phyloP scores from a whole-genome alignment of 257 asterid species.

The Cynanchum wilfordii region DNA sequence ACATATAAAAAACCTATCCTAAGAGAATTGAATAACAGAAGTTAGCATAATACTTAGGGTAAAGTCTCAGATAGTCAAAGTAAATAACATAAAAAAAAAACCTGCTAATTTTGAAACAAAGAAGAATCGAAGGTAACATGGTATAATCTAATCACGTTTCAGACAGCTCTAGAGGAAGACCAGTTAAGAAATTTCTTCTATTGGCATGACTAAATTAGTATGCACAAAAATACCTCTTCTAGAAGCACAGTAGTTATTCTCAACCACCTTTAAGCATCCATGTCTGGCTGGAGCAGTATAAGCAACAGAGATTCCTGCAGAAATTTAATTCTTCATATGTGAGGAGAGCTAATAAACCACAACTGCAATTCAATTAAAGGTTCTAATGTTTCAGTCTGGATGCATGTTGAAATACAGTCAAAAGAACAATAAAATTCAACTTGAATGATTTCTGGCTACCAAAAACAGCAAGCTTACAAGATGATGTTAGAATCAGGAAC shows the following conservation, averaged over 20 bases:
- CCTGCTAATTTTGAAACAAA: not conserved
- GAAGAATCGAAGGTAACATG: not conserved
- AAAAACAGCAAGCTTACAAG: not conserved
- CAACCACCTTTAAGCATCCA: slow-evolving; percentile 93
- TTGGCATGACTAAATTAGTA: not conserved
- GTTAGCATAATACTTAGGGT: not conserved
- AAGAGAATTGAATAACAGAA: slow-evolving; percentile 5
- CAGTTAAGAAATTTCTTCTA: not conserved
- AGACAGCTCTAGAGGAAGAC: not conserved
- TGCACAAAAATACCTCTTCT: slow-evolving; percentile 59
- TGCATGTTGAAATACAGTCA: not conserved
- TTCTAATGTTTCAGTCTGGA: not conserved
- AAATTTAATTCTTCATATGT: not conserved
- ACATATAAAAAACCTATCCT: not conserved
- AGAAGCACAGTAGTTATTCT: slow-evolving; percentile 84
- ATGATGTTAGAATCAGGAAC: not conserved
- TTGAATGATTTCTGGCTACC: not conserved
- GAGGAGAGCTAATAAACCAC: not conserved
- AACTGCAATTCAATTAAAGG: not conserved
- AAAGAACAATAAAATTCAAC: not conserved
- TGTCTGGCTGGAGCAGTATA: slow-evolving; percentile 67
- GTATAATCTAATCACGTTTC: not conserved
- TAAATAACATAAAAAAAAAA: not conserved
- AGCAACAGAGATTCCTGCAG: slow-evolving; percentile 74
- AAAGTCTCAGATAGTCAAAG: not conserved